Evolutionary conservation across 2,329 filamentous ascomycete genomes (phyloP).

Genomic region (Tolypocladium guangdongense): DNA sequence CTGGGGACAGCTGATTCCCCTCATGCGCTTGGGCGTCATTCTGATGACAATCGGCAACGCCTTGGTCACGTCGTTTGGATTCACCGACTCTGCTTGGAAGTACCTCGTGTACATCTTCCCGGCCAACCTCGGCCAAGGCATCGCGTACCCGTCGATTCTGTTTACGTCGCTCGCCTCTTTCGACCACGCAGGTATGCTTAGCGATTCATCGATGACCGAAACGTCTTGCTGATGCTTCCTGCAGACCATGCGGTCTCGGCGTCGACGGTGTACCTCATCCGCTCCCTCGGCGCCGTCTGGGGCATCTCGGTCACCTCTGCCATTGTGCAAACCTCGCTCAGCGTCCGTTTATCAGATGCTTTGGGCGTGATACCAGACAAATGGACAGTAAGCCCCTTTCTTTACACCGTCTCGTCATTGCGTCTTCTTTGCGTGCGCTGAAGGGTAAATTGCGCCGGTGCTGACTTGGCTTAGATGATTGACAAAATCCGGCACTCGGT

Average conservation of each 20-base stretch:
- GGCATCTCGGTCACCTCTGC: constrained; percentile 52
- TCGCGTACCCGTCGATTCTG: constrained; percentile 45
- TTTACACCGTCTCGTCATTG: constrained; percentile 5
- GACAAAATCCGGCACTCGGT: constrained; percentile 52
- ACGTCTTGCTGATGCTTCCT: too few relatives aligned
- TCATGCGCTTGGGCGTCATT: constrained; percentile 38
- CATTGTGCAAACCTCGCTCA: constrained; percentile 52
- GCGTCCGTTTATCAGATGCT: constrained; percentile 38
- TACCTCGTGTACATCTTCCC: constrained; percentile 48
- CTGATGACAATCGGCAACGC: constrained; percentile 43
- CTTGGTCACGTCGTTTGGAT: constrained; percentile 36
- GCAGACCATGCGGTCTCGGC: constrained; percentile 49
- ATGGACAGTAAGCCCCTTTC: constrained; percentile 36
- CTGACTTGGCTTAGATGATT: constrained; percentile 36
- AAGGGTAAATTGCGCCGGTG: not conserved
- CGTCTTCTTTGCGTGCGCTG: not conserved
- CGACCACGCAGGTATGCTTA: constrained; percentile 39
- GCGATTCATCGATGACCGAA: too few relatives aligned
- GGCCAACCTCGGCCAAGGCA: constrained; percentile 47
- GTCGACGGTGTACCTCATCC: constrained; percentile 52
- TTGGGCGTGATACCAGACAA: constrained; percentile 45
- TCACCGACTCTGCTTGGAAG: constrained; percentile 39
- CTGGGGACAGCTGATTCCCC: constrained; percentile 38
- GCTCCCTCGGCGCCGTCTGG: constrained; percentile 53
- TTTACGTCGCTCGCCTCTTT: constrained; percentile 54